Evolutionary conservation across 163 green algal species (phyloP).

Genomic region (Scenedesmus sp.): DNA sequence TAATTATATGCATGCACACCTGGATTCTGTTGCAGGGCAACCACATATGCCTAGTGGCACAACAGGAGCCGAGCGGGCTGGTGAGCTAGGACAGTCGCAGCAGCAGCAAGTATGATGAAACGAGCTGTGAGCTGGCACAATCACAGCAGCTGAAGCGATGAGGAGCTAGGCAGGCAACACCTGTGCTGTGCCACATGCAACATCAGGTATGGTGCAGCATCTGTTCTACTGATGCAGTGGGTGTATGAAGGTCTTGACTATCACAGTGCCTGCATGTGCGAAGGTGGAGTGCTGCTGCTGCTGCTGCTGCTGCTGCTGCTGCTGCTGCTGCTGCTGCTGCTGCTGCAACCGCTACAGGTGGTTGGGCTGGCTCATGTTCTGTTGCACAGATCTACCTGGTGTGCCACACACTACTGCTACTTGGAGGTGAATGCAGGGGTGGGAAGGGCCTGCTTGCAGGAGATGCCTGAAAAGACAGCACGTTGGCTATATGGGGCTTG

Average conservation of each 20-base stretch:
- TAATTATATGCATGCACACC: too few species aligned
- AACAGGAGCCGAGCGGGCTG: background rate
- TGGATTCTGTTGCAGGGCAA: background rate
- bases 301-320: too few species aligned
- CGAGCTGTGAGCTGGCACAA: background rate
- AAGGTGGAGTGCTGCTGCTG: too few species aligned
- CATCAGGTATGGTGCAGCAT: too few species aligned
- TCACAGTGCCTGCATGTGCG: too few species aligned
- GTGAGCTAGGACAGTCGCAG: background rate
- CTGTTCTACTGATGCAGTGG: too few species aligned
- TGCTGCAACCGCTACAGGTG: background rate
- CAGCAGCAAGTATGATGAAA: background rate
- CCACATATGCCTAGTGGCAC: background rate
- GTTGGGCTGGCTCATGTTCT: slow-evolving; percentile 41
- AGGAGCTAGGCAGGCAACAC: too few species aligned
- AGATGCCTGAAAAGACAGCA: too few species aligned
- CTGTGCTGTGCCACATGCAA: too few species aligned
- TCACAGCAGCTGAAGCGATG: background rate
- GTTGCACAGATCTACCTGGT: slow-evolving; percentile 41
- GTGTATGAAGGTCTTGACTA: too few species aligned
- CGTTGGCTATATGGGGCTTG: too few species aligned
- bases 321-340: background rate
- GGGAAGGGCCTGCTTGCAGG: too few species aligned
- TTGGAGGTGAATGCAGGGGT: slow-evolving; percentile 14
- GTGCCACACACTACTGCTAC: slow-evolving; percentile 45